Conservation (phyloP, 2,329 filamentous ascomycete genomes). For the Venturia pyrina region DNA sequence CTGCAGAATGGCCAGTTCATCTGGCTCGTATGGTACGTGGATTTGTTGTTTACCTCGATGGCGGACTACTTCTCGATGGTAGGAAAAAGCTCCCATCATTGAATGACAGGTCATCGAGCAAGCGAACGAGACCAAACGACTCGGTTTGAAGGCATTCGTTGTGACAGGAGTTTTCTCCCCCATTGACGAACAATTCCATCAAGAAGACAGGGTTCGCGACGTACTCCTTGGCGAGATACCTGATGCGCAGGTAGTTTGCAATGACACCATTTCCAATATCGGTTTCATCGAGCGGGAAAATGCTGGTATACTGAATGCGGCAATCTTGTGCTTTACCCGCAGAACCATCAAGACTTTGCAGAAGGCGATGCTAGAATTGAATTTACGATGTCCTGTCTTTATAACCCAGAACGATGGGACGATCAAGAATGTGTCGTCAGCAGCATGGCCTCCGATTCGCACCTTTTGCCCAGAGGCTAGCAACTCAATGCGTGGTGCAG, state of each 20-base stretch:
- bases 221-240: constrained; percentile 34
- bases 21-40: constrained; percentile 37
- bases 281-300: constrained; percentile 42
- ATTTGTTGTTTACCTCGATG: constrained; percentile 35
- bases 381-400: too few relatives aligned
- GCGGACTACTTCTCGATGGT: constrained; percentile 38
- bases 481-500: too few relatives aligned
- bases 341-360: constrained; percentile 37
- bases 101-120: too few relatives aligned
- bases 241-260: constrained; percentile 40
- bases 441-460: too few relatives aligned
- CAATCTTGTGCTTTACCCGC: constrained; percentile 37
- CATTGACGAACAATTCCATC: too few relatives aligned
- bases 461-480: too few relatives aligned
- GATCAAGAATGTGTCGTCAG: too few relatives aligned
- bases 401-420: too few relatives aligned
- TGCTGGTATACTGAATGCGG: constrained; percentile 40
- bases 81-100: constrained; percentile 26
- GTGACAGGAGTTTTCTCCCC: too few relatives aligned
- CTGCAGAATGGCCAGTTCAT: constrained; percentile 37
- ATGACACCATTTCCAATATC: constrained; percentile 40
- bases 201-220: too few relatives aligned
- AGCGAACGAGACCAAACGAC: too few relatives aligned
- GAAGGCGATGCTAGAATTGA: constrained; percentile 22
- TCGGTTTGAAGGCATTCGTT: too few relatives aligned